Base-by-base conservation (phyloP, 495 filamentous ascomycete species). In the Clohesyomyces aquaticus region DNA sequence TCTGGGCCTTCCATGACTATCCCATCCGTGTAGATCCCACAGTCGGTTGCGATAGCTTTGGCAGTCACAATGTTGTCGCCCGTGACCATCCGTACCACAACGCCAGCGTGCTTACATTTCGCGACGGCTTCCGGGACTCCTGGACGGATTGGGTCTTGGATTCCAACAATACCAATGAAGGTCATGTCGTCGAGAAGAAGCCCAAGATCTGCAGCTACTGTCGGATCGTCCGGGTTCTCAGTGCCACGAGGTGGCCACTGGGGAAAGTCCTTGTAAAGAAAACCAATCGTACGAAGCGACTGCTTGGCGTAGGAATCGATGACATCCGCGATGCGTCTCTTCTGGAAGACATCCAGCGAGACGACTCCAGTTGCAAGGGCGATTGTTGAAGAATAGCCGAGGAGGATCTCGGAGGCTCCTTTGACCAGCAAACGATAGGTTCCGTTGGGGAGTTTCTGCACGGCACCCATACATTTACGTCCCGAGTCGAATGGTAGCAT, bases 51-150 rank as follows among this genome's bases (percentile, higher is more conserved):
- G 67, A 96, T 96, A 11, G 91, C 90, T 57, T 84, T 83, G 26
- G 91, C 91, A 14, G 91, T 96, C 32, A 87, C 77, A 60, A 89
- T 78, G 70, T 96, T 96, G 76, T 96, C 91, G 27, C 91, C 88
- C 9, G 91, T 96, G 50, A 96, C 91, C 91, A 96, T 96, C 67
- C 91, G 89, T 55, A 94, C 88, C 55, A 89, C 77, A 10, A 95
- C 90, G 61, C 91, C 91, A 11, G 91, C 91, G 29, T 79, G 80
- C 65, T 90, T 85, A 69, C 90, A 93, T 65, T 82, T 81, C 55
- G 77, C 77, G 42, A 96, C 91, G 28, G 91, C 91, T 38, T 88
- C 81, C 12, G 83, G 80, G 21, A 96, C 91, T 65, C 91, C 91
- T 1, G 85, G 83, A 53, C 91, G 90, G 26, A 96, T 82, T 18